Evolutionary conservation across 139 green algal genomes (phyloP).

Genomic region (Volvox africanus): DNA sequence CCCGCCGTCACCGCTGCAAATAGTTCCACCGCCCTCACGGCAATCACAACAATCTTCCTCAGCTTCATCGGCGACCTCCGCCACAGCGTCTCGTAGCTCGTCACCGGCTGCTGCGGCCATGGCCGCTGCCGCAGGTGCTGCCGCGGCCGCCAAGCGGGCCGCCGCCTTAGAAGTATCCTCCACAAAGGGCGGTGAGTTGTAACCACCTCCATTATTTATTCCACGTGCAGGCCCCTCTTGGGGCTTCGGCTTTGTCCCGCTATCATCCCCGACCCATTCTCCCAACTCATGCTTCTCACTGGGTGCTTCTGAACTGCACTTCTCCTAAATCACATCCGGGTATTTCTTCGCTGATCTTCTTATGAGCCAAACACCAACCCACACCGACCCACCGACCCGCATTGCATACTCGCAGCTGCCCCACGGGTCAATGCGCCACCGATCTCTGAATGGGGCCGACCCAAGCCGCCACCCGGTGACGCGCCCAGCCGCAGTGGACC

Average conservation of each 20-base stretch:
- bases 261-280: no score
- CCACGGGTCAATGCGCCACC: background rate
- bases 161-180: background rate
- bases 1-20: background rate
- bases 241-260: no score
- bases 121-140: background rate
- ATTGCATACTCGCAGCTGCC: background rate
- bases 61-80: background rate
- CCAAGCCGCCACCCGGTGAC: background rate
- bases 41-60: no score
- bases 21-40: background rate
- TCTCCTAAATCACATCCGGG: no score
- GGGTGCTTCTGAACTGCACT: no score
- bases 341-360: no score
- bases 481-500: background rate
- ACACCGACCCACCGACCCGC: no score
- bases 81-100: background rate
- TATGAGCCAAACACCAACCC: no score
- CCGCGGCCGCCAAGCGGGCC: constrained; percentile 13
- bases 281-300: no score
- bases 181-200: no score
- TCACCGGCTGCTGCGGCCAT: background rate
- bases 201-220: no score
- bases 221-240: no score
- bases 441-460: constrained; percentile 44